Conservation (phyloP, 2,329 filamentous ascomycete species). For the Xenosphaeropsis pyriputrescens region DNA sequence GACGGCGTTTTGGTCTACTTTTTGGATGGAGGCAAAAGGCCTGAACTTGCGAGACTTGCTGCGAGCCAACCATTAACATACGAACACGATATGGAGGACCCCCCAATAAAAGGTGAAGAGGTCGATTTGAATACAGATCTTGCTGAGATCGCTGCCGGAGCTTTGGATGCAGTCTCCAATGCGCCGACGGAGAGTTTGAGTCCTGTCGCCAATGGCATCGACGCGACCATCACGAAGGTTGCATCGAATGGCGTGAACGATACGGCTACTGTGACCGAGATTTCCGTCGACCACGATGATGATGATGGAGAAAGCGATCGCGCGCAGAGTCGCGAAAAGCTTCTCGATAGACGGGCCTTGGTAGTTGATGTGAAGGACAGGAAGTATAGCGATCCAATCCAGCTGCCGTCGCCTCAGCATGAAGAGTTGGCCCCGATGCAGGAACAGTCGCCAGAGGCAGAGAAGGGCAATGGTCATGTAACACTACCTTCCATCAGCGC, state of each 20-base stretch:
- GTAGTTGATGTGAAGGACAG: slow-evolving; percentile 5
- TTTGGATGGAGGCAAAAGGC: slow-evolving; percentile 47
- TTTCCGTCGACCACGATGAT: too few species aligned
- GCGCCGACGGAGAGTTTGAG: too few species aligned
- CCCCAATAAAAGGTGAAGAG: slow-evolving; percentile 5
- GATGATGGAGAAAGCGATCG: too few species aligned
- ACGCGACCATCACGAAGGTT: too few species aligned
- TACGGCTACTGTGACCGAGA: too few species aligned
- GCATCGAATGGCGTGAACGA: too few species aligned
- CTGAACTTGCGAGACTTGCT: slow-evolving; percentile 47
- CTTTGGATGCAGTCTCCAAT: slow-evolving; percentile 1
- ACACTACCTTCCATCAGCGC: slow-evolving; percentile 16
- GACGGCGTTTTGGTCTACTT: slow-evolving; percentile 53
- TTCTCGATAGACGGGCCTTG: slow-evolving; percentile 1
- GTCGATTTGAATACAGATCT: slow-evolving; percentile 1
- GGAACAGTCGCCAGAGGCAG: slow-evolving; percentile 11
- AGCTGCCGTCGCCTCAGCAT: slow-evolving; percentile 3
- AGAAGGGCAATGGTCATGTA: slow-evolving; percentile 13
- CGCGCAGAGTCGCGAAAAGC: background rate
- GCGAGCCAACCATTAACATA: slow-evolving; percentile 35
- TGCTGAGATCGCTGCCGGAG: slow-evolving; percentile 3
- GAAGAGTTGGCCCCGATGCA: slow-evolving; percentile 15
- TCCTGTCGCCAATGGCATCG: too few species aligned
- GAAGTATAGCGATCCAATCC: background rate
- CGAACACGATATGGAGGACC: slow-evolving; percentile 17